Percentiles rank a stretch among this genome's conserved stretches.
Conservation (phyloP, 139 green algal species). For the Chlorella sp. region DNA sequence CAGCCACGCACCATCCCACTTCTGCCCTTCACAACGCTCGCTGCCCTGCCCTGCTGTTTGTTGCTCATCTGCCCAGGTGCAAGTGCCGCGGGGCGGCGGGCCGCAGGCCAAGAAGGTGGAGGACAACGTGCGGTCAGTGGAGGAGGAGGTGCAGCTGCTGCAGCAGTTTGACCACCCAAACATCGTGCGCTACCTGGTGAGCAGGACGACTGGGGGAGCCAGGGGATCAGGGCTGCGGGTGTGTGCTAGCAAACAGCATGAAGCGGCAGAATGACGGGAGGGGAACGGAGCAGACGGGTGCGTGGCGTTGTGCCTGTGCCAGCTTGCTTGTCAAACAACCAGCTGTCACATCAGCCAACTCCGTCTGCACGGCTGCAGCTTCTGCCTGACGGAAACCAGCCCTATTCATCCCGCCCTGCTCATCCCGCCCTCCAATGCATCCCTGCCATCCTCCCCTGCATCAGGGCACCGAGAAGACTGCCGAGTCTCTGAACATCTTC, state of each 20-base stretch:
- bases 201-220: not conserved
- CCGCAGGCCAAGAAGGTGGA: slow-evolving; percentile 54
- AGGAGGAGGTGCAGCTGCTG: slow-evolving; percentile 89
- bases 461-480: slow-evolving; percentile 78
- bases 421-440: too few species aligned
- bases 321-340: too few species aligned
- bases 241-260: not conserved
- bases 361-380: too few species aligned
- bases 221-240: not conserved
- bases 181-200: slow-evolving; percentile 93
- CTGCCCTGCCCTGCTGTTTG: not conserved
- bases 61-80: slow-evolving; percentile 52
- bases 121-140: slow-evolving; percentile 79
- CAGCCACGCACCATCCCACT: not conserved
- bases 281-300: too few species aligned
- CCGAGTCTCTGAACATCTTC: slow-evolving; percentile 94
- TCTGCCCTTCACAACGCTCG: not conserved
- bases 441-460: too few species aligned
- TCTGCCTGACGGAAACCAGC: too few species aligned
- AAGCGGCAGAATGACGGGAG: too few species aligned
- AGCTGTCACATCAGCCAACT: not conserved
- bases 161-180: slow-evolving; percentile 86
- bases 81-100: slow-evolving; percentile 62
- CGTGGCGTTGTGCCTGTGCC: too few species aligned
- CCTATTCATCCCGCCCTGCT: too few species aligned